phyloP scores from a whole-genome alignment of 2,329 filamentous ascomycete genomes.

The Botrytis paeoniae region DNA sequence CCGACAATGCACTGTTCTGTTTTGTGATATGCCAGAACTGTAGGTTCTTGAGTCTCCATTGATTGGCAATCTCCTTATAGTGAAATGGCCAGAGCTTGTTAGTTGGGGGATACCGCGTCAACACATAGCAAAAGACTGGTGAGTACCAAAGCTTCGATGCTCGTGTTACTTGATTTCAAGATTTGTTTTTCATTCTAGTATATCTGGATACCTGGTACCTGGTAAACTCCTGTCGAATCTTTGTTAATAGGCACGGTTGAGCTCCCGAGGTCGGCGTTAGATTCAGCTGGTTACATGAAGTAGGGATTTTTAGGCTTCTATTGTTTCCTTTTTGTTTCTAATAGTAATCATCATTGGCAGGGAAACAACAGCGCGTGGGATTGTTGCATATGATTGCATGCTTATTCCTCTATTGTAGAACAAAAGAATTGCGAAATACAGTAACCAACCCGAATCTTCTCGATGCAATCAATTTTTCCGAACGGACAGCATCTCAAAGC shows the following conservation, averaged over 20 bases:
- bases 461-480: slow-evolving; percentile 9
- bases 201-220: slow-evolving; percentile 9
- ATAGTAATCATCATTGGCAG: slow-evolving; percentile 9
- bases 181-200: slow-evolving; percentile 6
- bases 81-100: slow-evolving; percentile 4
- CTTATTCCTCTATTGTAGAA: slow-evolving; percentile 1
- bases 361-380: neutral
- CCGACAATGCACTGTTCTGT: neutral
- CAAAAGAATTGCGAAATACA: neutral
- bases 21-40: neutral
- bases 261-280: slow-evolving; percentile 4
- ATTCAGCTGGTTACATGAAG: slow-evolving; percentile 6
- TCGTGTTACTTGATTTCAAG: slow-evolving; percentile 11
- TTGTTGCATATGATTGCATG: neutral
- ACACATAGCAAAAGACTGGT: neutral
- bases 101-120: neutral
- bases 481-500: neutral
- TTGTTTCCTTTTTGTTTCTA: slow-evolving; percentile 1
- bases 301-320: slow-evolving; percentile 1
- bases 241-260: neutral
- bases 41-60: slow-evolving; percentile 6
- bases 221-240: neutral
- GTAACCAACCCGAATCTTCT: slow-evolving; percentile 1
- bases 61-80: slow-evolving; percentile 8
- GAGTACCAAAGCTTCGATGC: neutral